Evolutionary conservation across 495 filamentous ascomycete genomes (phyloP), one percentile per base, ranked within the genome.

Genomic region (Trichoderma gamsii): DNA sequence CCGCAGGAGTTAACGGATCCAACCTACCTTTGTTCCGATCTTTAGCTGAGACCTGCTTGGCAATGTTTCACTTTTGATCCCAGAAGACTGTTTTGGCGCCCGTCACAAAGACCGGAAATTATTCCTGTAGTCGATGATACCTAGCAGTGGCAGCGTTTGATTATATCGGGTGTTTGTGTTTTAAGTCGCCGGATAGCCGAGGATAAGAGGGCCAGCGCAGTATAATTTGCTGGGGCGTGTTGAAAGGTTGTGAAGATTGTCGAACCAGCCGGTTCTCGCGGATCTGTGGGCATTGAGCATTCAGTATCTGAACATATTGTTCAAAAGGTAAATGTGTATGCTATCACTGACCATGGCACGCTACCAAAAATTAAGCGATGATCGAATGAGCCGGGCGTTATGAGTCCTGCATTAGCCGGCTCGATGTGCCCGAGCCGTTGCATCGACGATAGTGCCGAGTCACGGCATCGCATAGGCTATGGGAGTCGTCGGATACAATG

Each of bases 21-120:
- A n/a, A n/a, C 49, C 35, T 16, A 49, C 13, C 21, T n/a, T 52
- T n/a, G 21, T 21, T 52, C 49, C 49, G 49, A 52, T n/a, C 21
- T 21, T 23, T 4, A 52, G 49, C n/a, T 23, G 49, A 52, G 49
- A 52, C 49, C 3, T 52, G n/a, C 7, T 9, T n/a, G 21, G 49
- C 49, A n/a, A 9, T 52, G 49, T 52, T 52, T 52, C 49, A 52
- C 49, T n/a, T 52, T n/a, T 23, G 49, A 16, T 52, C 49, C 49
- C 49, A 52, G 7, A 21, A 21, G 16, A 52, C 25, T 52, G 49
- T 52, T 52, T 8, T 21, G 8, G 49, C n/a, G 21, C 5, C 49
- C 8, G 8, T n/a, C 49, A 23, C 2, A 8, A 21, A n/a, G 49
- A 5, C 18, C 8, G n/a, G 4, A 16, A 7, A n/a, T 4, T 4